phyloP scores from a whole-genome alignment of 2,329 filamentous ascomycete genomes.

The Penicillium sp. region DNA sequence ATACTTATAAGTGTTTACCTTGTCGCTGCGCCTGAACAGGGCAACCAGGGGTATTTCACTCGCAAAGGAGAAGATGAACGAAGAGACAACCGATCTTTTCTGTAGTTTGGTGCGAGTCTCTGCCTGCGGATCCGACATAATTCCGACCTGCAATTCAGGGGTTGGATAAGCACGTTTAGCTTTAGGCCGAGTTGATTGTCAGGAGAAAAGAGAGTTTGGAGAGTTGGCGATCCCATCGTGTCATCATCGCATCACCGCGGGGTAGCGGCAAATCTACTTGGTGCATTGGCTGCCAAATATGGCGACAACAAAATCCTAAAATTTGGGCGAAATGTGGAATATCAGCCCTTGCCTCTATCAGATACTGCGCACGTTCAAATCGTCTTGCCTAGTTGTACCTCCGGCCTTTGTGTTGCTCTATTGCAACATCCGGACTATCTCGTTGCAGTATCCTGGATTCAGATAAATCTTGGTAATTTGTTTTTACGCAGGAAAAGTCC shows the following conservation, averaged over 20 bases:
- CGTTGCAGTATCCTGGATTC: neutral
- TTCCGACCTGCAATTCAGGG: neutral
- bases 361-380: neutral
- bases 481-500: too few relatives aligned
- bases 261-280: neutral
- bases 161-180: neutral
- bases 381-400: neutral
- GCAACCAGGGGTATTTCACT: conserved; percentile 54
- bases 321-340: neutral
- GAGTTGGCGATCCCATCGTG: neutral
- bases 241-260: conserved; percentile 8
- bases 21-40: conserved; percentile 63
- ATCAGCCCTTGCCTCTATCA: neutral
- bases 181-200: neutral
- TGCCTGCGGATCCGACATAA: conserved; percentile 14
- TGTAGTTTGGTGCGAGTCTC: conserved; percentile 19
- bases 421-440: neutral
- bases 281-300: neutral
- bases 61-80: conserved; percentile 45
- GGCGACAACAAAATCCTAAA: too few relatives aligned
- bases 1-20: conserved; percentile 64
- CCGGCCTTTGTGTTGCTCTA: neutral
- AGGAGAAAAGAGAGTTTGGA: neutral
- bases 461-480: neutral
- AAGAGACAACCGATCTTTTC: conserved; percentile 48